Conservation (phyloP, 1,284 basidiomycete genomes). For the Serendipita sp. region DNA sequence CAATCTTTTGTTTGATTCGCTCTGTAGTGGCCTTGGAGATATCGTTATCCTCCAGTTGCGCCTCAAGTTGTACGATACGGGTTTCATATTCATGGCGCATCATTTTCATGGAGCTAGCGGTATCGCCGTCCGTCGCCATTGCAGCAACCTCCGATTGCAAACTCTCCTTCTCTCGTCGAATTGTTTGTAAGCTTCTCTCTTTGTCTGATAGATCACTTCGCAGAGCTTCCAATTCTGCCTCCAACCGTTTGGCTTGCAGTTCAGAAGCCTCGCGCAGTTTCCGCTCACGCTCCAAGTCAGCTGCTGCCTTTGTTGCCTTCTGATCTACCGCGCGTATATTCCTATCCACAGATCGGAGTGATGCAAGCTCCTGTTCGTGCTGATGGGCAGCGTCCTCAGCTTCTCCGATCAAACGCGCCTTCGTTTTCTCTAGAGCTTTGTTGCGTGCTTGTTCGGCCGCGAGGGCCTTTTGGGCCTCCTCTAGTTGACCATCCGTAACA, state of each 20-base stretch:
- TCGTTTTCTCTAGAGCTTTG: slow-evolving; percentile 71
- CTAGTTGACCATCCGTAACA: slow-evolving; percentile 85
- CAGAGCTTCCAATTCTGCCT: slow-evolving; percentile 41
- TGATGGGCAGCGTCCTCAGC: slow-evolving; percentile 73
- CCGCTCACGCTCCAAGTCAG: slow-evolving; percentile 51
- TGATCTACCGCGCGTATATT: slow-evolving; percentile 45
- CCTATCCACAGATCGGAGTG: slow-evolving; percentile 54
- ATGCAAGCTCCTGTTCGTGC: slow-evolving; percentile 58
- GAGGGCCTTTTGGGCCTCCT: slow-evolving; percentile 65
- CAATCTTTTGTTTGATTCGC: slow-evolving; percentile 47
- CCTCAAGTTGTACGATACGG: slow-evolving; percentile 50
- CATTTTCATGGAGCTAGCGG: slow-evolving; percentile 41
- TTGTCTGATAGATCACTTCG: slow-evolving; percentile 40
- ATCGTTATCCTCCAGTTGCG: slow-evolving; percentile 44
- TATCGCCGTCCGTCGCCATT: slow-evolving; percentile 45
- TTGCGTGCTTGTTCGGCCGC: slow-evolving; percentile 63
- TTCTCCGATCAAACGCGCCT: slow-evolving; percentile 62
- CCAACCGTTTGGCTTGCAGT: slow-evolving; percentile 40
- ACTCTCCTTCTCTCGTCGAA: slow-evolving; percentile 49
- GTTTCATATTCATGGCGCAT: slow-evolving; percentile 52
- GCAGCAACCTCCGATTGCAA: slow-evolving; percentile 56
- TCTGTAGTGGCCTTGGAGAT: slow-evolving; percentile 35
- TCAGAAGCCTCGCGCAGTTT: slow-evolving; percentile 51
- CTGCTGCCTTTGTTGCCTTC: slow-evolving; percentile 36
- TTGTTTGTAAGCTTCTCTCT: slow-evolving; percentile 33